Base-by-base conservation (phyloP, 164 flowering plant species). In the Macadamia integrifolia region DNA sequence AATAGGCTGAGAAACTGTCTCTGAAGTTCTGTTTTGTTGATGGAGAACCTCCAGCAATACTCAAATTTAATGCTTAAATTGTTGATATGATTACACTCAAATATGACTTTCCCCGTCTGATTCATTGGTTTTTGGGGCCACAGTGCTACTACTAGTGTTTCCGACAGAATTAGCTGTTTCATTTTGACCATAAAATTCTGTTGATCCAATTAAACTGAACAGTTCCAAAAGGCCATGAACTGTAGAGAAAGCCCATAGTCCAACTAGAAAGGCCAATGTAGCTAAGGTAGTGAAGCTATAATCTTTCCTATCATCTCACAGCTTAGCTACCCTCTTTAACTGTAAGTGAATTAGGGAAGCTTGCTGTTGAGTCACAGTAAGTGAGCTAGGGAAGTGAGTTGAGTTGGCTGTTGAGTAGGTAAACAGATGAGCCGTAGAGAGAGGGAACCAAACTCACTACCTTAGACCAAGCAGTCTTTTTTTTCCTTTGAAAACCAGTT, bases 41-140 rank as follows among this genome's bases (percentile, higher is more conserved):
- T 62, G 93, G 86, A 61, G 90, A 97, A 15, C 99, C 99, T 49
- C 98, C 97, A 14, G 93, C 99, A 80, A 95, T 92, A 28, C 96
- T 81, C 71, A 87, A 77, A 67, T 79, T 86, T 58, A 86, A 79
- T 43, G 28, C 63, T 69, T 62, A 50, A 31, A 73, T 61, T 66
- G 10, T 31, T n/a, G 30, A 29, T 62, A 28, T 58, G 69, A 50
- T 58, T 76, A 28, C 61, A 66, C 56, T 63, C 23, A 75, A 72
- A 44, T 55, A 72, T 56, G 55, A 61, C 65, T 71, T 29, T 32
- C 72, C 59, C 42, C 72, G 28, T 74, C 75, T 29, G 58, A 64
- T n/a, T 53, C 73, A 58, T 69, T 60, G 18, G 63, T 49, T 60
- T 64, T 68, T 40, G 72, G 55, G 65, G 62, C 60, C 68, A 56